Evolutionary conservation across 148 eudicot genomes (phyloP).

Genomic region (Rhododendron henanense): DNA sequence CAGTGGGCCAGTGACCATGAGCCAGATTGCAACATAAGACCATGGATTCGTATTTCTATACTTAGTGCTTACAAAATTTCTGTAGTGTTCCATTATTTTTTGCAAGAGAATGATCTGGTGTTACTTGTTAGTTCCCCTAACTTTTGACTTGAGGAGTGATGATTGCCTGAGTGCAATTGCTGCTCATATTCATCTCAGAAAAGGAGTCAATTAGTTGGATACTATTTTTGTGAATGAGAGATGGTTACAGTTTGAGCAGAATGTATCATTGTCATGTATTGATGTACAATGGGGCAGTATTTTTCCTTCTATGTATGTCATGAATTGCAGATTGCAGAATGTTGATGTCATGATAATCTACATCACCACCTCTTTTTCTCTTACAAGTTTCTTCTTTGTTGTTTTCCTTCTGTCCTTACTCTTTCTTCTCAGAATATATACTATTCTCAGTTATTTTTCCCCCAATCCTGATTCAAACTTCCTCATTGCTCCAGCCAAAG

Average conservation of each 20-base stretch:
- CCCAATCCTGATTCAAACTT: not conserved
- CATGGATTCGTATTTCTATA: not conserved
- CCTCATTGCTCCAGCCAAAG: not conserved
- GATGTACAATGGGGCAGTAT: not conserved
- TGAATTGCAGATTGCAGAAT: not conserved
- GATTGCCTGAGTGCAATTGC: not conserved
- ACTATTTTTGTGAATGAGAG: not conserved
- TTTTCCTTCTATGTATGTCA: not conserved
- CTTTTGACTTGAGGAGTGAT: not conserved
- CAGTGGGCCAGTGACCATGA: not conserved
- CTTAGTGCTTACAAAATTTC: not conserved
- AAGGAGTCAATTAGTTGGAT: slow-evolving; percentile 1
- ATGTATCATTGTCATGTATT: not conserved
- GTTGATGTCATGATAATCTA: not conserved
- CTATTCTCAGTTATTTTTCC: not conserved
- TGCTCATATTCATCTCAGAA: not conserved
- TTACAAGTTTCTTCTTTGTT: not conserved
- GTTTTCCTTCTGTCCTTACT: not conserved
- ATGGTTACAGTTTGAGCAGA: not conserved
- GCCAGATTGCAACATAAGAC: not conserved
- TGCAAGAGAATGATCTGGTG: not conserved
- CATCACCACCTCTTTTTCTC: not conserved
- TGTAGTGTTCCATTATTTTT: not conserved
- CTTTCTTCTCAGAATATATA: not conserved
- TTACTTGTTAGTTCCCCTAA: not conserved